Evolutionary conservation across 441 rosid species (phyloP).

Genomic region (Croton setiger): DNA sequence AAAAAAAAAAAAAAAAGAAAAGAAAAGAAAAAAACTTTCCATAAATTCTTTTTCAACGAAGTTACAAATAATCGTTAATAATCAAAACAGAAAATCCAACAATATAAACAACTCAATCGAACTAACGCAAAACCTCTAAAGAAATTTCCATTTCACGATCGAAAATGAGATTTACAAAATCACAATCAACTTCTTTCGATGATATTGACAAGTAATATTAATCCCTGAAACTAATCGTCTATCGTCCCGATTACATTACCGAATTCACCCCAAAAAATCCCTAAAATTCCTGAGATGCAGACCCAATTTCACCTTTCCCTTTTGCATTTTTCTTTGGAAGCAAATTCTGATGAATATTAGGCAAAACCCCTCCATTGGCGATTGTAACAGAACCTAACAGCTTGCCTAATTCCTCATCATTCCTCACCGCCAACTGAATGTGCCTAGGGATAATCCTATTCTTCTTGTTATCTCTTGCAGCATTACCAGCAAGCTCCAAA

Average conservation of each 20-base stretch:
- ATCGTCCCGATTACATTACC: background rate
- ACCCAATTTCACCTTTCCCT: slow-evolving; percentile 46
- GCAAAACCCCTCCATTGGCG: slow-evolving; percentile 59
- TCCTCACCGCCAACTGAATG: slow-evolving; percentile 54
- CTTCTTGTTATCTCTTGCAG: slow-evolving; percentile 67
- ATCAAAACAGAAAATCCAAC: background rate
- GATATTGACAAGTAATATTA: background rate
- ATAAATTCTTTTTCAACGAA: too few relatives aligned
- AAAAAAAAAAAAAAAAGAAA: too few relatives aligned
- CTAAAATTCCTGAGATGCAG: slow-evolving; percentile 50
- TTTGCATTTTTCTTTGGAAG: slow-evolving; percentile 40
- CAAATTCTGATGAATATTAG: slow-evolving; percentile 46
- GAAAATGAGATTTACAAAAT: background rate
- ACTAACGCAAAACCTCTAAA: background rate
- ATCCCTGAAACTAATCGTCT: background rate
- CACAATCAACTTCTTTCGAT: background rate
- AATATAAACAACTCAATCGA: background rate
- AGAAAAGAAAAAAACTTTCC: too few relatives aligned
- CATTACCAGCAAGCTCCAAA: slow-evolving; percentile 61
- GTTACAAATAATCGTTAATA: too few relatives aligned
- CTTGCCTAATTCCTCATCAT: slow-evolving; percentile 57
- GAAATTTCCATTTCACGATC: background rate
- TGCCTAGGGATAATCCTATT: slow-evolving; percentile 52
- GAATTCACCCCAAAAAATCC: background rate
- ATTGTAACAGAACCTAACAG: slow-evolving; percentile 52